These are phyloP conservation scores for Rutstroemia sp. DNA, from an alignment of 2,329 filamentous ascomycete genomes.

Conservation along the genomic window DNA sequence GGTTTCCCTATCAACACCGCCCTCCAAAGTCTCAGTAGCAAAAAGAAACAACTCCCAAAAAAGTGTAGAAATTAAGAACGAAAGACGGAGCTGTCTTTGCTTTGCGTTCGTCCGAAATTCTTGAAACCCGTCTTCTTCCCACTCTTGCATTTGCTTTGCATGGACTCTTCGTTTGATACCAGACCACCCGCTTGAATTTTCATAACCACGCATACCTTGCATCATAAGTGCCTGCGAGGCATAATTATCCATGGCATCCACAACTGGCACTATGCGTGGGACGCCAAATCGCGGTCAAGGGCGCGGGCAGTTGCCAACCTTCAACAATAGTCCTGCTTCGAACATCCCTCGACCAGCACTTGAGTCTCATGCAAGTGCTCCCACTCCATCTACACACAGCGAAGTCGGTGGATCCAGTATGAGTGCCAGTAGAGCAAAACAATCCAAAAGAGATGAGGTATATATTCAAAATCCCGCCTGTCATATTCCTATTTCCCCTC, in stretches of 20 bases:
- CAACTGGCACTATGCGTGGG: constrained; percentile 53
- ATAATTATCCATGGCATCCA: constrained; percentile 25
- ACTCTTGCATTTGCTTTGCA: not conserved
- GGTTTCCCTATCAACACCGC: too few relatives aligned
- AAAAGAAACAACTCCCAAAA: too few relatives aligned
- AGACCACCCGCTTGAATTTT: not conserved
- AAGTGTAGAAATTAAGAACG: too few relatives aligned
- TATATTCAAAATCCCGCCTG: constrained; percentile 1
- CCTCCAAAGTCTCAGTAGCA: too few relatives aligned
- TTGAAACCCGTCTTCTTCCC: not conserved
- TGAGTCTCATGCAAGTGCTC: constrained; percentile 42
- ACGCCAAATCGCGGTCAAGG: constrained; percentile 57
- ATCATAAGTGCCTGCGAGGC: not conserved
- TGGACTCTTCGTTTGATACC: not conserved
- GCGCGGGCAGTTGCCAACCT: constrained; percentile 48
- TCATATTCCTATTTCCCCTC: not conserved
- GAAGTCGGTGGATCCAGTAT: constrained; percentile 54
- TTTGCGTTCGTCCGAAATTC: not conserved
- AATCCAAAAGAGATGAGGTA: constrained; percentile 98
- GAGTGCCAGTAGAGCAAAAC: constrained; percentile 91
- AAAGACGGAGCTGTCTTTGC: not conserved
- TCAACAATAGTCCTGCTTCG: constrained; percentile 56
- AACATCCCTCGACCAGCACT: constrained; percentile 66
- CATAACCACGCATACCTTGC: not conserved
- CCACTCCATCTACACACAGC: constrained; percentile 38